These are phyloP conservation scores for Intubia oerlemansii DNA, from an alignment of 2,329 filamentous ascomycete species.

Conservation along the genomic window DNA sequence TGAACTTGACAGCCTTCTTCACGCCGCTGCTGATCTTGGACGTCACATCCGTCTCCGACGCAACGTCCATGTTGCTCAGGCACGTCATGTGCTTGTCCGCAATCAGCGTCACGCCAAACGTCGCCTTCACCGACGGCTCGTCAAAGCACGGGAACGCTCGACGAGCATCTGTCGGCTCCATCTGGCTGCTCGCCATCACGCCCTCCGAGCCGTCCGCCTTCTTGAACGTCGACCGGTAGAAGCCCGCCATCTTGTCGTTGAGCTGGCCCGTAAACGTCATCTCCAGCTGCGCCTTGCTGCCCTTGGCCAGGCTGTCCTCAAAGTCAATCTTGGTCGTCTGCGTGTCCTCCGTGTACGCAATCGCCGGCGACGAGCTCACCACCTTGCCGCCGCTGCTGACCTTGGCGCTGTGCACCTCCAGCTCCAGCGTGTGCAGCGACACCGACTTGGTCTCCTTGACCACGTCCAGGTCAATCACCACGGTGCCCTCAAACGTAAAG, in stretches of 20 bases:
- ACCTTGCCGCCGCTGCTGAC: constrained; percentile 38
- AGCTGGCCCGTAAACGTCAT: constrained; percentile 58
- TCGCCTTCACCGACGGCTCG: constrained; percentile 81
- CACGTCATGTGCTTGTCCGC: constrained; percentile 83
- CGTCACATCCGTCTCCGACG: constrained; percentile 50
- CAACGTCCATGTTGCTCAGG: constrained; percentile 92
- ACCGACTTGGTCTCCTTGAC: constrained; percentile 67
- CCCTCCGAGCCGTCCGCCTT: constrained; percentile 55
- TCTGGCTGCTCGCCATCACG: constrained; percentile 78
- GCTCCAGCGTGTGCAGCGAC: constrained; percentile 69
- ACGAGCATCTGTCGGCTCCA: constrained; percentile 88
- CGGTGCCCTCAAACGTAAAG: constrained; percentile 69
- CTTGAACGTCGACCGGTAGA: constrained; percentile 86
- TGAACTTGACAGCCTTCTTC: constrained; percentile 81
- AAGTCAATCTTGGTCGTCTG: constrained; percentile 73
- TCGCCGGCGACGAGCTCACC: constrained; percentile 38
- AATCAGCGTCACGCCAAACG: constrained; percentile 77
- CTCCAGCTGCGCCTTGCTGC: constrained; percentile 55
- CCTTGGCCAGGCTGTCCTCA: constrained; percentile 47
- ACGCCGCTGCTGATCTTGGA: constrained; percentile 38
- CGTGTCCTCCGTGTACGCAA: constrained; percentile 56
- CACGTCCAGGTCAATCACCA: constrained; percentile 73
- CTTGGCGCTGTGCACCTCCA: constrained; percentile 59
- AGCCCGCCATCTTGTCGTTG: constrained; percentile 79
- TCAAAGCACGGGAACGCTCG: constrained; percentile 93